Percentiles rank a stretch among this genome's conserved stretches.
Evolutionary conservation across 2,329 filamentous ascomycete species (phyloP).

Genomic region (Aspergillus ustus): DNA sequence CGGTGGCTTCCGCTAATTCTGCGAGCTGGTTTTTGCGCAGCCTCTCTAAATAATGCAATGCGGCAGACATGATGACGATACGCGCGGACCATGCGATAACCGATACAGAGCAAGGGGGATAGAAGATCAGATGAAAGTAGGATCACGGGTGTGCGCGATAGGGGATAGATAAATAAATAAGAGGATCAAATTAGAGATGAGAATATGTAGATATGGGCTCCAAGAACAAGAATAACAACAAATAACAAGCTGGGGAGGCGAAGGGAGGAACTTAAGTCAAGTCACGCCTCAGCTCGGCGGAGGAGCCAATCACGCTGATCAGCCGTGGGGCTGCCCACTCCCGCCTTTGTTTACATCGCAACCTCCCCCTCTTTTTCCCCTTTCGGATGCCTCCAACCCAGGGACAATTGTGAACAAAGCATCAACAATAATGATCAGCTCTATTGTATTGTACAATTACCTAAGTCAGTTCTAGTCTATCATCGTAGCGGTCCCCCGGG

Average conservation of each 20-base stretch:
- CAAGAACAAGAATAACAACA: constrained; percentile 12
- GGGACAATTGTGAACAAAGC: not conserved
- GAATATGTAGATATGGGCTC: not conserved
- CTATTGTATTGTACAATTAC: constrained; percentile 16
- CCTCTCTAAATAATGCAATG: constrained; percentile 74
- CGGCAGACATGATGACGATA: constrained; percentile 66
- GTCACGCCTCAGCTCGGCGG: not conserved
- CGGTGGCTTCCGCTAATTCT: constrained; percentile 72
- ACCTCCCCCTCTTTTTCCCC: constrained; percentile 11
- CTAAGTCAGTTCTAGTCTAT: constrained; percentile 15
- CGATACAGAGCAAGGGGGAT: constrained; percentile 17
- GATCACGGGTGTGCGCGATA: not conserved
- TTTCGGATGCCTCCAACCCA: not conserved
- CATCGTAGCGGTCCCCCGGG: not conserved
- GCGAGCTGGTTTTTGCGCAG: constrained; percentile 82
- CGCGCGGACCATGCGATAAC: constrained; percentile 50
- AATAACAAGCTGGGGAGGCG: constrained; percentile 18
- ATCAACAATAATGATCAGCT: constrained; percentile 5
- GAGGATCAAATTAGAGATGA: not conserved
- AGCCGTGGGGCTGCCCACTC: constrained; percentile 22
- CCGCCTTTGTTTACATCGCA: constrained; percentile 30
- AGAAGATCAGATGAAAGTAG: constrained; percentile 11
- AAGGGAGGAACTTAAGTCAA: constrained; percentile 18
- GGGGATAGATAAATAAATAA: constrained; percentile 12
- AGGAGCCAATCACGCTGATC: constrained; percentile 16